A percentile compares a stretch with the other conserved stretches of the same genome.
Conservation (phyloP, 2,329 filamentous ascomycete genomes). For the Alternaria arbusti region DNA sequence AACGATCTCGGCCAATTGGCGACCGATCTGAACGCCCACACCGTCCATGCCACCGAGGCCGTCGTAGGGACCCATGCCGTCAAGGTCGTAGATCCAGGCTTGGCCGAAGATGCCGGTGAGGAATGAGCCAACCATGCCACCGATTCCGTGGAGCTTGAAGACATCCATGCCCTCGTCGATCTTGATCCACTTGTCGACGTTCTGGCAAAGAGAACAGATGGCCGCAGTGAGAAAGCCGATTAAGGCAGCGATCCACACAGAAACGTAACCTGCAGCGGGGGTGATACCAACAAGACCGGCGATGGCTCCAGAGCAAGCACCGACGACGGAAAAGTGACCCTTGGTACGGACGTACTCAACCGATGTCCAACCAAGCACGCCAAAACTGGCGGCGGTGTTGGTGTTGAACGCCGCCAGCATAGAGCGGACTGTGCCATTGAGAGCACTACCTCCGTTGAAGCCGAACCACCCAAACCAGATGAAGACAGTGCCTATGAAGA, state of each 20-base stretch:
- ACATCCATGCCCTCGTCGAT: slow-evolving; percentile 67
- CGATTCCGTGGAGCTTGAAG: slow-evolving; percentile 65
- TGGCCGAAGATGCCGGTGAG: slow-evolving; percentile 65
- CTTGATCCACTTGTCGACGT: slow-evolving; percentile 61
- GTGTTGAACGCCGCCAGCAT: slow-evolving; percentile 65
- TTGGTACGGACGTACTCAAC: slow-evolving; percentile 61
- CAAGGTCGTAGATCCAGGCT: slow-evolving; percentile 56
- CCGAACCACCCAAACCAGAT: slow-evolving; percentile 71
- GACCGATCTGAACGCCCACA: slow-evolving; percentile 61
- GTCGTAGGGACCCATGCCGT: slow-evolving; percentile 55
- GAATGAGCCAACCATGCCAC: slow-evolving; percentile 64
- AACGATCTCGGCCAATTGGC: slow-evolving; percentile 63
- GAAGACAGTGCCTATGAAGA: slow-evolving; percentile 68
- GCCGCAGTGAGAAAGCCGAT: slow-evolving; percentile 64
- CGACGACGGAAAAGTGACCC: slow-evolving; percentile 62
- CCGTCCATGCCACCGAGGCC: slow-evolving; percentile 60
- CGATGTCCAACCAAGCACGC: slow-evolving; percentile 61
- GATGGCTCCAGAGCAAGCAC: slow-evolving; percentile 64
- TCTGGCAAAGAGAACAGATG: slow-evolving; percentile 57
- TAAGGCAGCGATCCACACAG: slow-evolving; percentile 60
- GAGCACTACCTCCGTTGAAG: slow-evolving; percentile 63
- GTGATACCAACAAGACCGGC: slow-evolving; percentile 68
- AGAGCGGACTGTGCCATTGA: slow-evolving; percentile 56
- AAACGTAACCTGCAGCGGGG: slow-evolving; percentile 61
- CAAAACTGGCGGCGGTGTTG: slow-evolving; percentile 61